Evolutionary conservation across 2,329 filamentous ascomycete genomes (phyloP), one percentile per base, ranked within the genome.

Genomic region (Aspergillus hortae): DNA sequence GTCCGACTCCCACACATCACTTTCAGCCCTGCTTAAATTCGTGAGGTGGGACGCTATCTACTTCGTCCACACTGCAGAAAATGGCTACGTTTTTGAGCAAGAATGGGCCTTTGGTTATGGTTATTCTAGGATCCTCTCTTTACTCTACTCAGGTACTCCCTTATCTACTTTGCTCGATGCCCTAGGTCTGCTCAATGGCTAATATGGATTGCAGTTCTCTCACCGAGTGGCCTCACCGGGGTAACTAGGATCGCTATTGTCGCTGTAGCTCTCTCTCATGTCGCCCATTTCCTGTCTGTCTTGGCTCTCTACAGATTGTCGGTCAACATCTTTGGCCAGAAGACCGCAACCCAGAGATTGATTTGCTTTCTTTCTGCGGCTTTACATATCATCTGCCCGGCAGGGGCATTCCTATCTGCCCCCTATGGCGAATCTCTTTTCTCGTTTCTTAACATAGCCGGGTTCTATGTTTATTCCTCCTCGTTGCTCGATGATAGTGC

Each of bases 331-430:
- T 82, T 82, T 49, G 64, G 66, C n/a, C 48, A 60, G 33, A 55
- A 65, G n/a, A 67, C 60, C n/a, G 40, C 58, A 17, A 56, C 58
- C n/a, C 64, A 66, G 38, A 57, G 56, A 42, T 56, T 67, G 49
- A 50, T 68, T 56, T 56, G 76, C 2, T 85, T 92, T 55, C 67
- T 88, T 19, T 80, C 90, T 7, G 84, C 90, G 3, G 74, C 81
- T 14, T 75, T 97, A 45, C 90, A 97, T 68, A 80, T 95, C 50
- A 66, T 97, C 45, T 94, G 89, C 0, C 92, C 94, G 0, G 94
- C 89, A 0, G 92, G 92, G 0, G 73, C 96, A 2, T 97, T 99
- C 67, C 81, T 99, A 15, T 92, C 88, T 0, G 87, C 92, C 0
- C 90, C 92, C 0, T 95, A 94, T 69, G 81, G 84, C 9, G 94